Evolutionary conservation across 2,329 filamentous ascomycete genomes (phyloP).

Genomic region (Diplodia scrobiculata): DNA sequence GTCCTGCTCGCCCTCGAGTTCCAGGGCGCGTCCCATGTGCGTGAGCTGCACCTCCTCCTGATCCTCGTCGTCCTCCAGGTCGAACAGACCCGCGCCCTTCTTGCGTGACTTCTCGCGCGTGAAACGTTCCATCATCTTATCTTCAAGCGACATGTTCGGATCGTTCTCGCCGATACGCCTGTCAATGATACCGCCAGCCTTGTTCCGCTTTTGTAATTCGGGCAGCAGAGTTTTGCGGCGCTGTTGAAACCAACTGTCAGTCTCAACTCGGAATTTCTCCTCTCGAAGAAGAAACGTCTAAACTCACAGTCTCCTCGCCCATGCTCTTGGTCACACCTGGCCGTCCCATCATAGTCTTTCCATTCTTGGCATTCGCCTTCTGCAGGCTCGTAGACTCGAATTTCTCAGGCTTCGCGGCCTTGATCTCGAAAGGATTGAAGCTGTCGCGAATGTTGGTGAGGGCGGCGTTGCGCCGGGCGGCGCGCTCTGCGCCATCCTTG

Average conservation of each 20-base stretch:
- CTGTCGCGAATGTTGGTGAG: slow-evolving; percentile 86
- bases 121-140: slow-evolving; percentile 88
- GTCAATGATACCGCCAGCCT: slow-evolving; percentile 89
- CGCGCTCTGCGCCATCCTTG: slow-evolving; percentile 71
- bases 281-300: neutral
- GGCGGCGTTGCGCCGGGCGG: slow-evolving; percentile 73
- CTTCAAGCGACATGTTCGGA: slow-evolving; percentile 87
- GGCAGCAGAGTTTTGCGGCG: slow-evolving; percentile 80
- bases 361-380: slow-evolving; percentile 53
- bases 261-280: neutral
- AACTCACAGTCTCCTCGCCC: slow-evolving; percentile 76
- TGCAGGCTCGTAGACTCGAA: slow-evolving; percentile 77
- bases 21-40: slow-evolving; percentile 76
- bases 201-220: slow-evolving; percentile 86
- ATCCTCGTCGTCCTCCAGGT: slow-evolving; percentile 80
- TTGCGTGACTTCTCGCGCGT: slow-evolving; percentile 80
- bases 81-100: slow-evolving; percentile 79
- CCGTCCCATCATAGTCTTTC: slow-evolving; percentile 66
- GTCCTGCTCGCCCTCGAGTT: slow-evolving; percentile 64
- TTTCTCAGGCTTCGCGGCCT: slow-evolving; percentile 75
- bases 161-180: slow-evolving; percentile 95
- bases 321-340: slow-evolving; percentile 82
- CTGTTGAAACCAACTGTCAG: slow-evolving; percentile 44
- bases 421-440: slow-evolving; percentile 97
- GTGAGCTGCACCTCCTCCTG: slow-evolving; percentile 70